phyloP scores from a whole-genome alignment of 345 rosid species.

The Syzygium grande region DNA sequence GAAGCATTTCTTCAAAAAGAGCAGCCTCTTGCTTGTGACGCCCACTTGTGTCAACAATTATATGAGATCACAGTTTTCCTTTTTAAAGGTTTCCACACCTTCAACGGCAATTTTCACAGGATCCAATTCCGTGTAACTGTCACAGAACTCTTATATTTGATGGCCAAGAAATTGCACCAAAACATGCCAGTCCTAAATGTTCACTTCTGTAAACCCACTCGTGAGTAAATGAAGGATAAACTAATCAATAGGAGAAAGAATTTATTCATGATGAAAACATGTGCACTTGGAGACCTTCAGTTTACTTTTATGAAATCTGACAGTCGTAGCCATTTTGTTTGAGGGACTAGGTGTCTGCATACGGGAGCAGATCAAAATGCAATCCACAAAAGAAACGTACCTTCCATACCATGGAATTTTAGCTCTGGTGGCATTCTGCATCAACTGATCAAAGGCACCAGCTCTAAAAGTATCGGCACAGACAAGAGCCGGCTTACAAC shows the following conservation, averaged over 20 bases:
- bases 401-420: slow-evolving; percentile 85
- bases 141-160: not conserved
- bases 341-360: not conserved
- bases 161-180: not conserved
- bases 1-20: slow-evolving; percentile 97
- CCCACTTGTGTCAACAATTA: slow-evolving; percentile 92
- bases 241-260: not conserved
- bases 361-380: not conserved
- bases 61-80: slow-evolving; percentile 86
- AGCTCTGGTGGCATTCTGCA: slow-evolving; percentile 85
- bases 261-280: not conserved
- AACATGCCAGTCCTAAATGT: not conserved
- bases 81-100: slow-evolving; percentile 86
- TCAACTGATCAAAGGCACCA: slow-evolving; percentile 84
- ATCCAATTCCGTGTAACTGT: slow-evolving; percentile 89
- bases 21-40: slow-evolving; percentile 96
- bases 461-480: slow-evolving; percentile 93
- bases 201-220: not conserved
- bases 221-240: not conserved
- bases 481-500: slow-evolving; percentile 76
- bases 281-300: not conserved
- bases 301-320: not conserved
- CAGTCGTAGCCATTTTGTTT: not conserved
- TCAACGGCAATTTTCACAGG: slow-evolving; percentile 91
- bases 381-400: slow-evolving; percentile 8